phyloP scores from a whole-genome alignment of 352 stramenopile genomes.

The Pythium biforme region DNA sequence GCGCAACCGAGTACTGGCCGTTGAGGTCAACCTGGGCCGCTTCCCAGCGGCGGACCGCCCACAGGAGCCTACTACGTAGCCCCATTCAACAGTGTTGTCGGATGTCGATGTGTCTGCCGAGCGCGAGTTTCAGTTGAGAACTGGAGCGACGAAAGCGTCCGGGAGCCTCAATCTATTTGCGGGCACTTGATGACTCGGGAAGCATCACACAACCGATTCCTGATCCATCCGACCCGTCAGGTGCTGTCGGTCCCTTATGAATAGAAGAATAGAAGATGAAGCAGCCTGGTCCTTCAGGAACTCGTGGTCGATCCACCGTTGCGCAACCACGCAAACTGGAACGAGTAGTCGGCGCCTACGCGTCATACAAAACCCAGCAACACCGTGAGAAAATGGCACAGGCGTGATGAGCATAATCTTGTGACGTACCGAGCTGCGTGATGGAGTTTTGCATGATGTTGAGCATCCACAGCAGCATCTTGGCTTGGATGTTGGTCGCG shows the following conservation, averaged over 20 bases:
- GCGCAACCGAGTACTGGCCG: not conserved
- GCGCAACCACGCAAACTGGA: slow-evolving; percentile 22
- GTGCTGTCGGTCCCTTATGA: no score
- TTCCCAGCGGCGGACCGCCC: not conserved
- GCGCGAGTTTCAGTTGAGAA: no score
- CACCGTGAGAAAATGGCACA: not conserved
- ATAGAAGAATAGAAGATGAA: no score
- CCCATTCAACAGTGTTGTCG: not conserved
- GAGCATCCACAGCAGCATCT: slow-evolving; percentile 22
- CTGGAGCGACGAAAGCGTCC: not conserved
- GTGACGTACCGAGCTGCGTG: not conserved
- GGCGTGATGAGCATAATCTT: no score
- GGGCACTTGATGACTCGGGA: no score
- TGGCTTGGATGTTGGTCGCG: slow-evolving; percentile 17
- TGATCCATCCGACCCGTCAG: no score
- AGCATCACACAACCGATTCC: not conserved
- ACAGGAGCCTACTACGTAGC: not conserved
- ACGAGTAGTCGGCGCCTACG: slow-evolving; percentile 22
- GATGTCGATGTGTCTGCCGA: not conserved
- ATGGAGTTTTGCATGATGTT: slow-evolving; percentile 21
- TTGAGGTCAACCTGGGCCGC: not conserved
- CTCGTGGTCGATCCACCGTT: not conserved
- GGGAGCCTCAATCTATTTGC: no score
- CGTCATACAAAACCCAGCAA: not conserved
- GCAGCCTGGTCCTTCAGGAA: not conserved